A percentile compares a stretch with the other conserved stretches of the same genome.
Evolutionary conservation across 2,329 filamentous ascomycete genomes (phyloP).

Genomic region (Cytospora paraplurivora): DNA sequence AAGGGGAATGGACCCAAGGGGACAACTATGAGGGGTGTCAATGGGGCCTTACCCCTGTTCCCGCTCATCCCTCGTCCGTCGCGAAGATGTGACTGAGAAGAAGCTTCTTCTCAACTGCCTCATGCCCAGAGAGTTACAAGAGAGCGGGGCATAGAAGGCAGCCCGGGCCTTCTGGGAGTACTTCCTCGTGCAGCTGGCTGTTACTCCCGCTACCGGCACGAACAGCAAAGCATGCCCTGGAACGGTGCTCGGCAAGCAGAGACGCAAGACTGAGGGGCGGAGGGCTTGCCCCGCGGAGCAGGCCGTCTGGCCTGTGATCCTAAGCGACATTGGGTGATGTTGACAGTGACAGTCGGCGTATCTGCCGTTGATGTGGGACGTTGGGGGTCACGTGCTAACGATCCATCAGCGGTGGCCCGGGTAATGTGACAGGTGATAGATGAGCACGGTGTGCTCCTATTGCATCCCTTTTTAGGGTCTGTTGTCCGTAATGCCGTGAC

Average conservation of each 20-base stretch:
- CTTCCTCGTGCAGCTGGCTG: neutral
- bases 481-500: slow-evolving; percentile 2
- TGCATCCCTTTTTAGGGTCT: slow-evolving; percentile 19
- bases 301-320: slow-evolving; percentile 24
- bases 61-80: slow-evolving; percentile 20
- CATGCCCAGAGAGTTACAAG: slow-evolving; percentile 6
- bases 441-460: slow-evolving; percentile 9
- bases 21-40: neutral
- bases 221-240: slow-evolving; percentile 1
- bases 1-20: neutral
- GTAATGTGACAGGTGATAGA: neutral
- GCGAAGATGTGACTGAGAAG: slow-evolving; percentile 22
- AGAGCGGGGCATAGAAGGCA: neutral
- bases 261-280: slow-evolving; percentile 5
- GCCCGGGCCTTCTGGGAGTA: slow-evolving; percentile 1
- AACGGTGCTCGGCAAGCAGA: slow-evolving; percentile 2
- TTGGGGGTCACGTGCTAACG: neutral
- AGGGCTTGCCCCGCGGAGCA: slow-evolving; percentile 5
- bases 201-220: neutral
- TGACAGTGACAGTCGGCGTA: neutral
- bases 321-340: slow-evolving; percentile 14
- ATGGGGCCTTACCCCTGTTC: slow-evolving; percentile 21
- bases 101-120: slow-evolving; percentile 18
- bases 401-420: neutral
- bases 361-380: neutral